These are phyloP conservation scores for Paxillus rubicundulus DNA, from an alignment of 768 basidiomycete species.

Conservation along the genomic window DNA sequence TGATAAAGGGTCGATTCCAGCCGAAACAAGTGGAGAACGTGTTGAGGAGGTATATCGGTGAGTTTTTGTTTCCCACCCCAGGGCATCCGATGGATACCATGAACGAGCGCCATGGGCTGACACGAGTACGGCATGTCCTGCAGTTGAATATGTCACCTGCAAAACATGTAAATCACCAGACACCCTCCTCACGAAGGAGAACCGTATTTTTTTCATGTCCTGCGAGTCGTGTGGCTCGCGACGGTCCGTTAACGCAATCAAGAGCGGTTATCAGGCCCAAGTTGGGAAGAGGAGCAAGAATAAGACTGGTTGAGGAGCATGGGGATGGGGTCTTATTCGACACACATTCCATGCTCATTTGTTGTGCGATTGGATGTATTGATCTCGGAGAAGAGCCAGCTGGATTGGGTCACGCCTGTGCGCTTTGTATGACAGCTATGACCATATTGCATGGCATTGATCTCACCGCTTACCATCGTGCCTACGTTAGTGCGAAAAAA, in stretches of 20 bases:
- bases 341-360: background rate
- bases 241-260: conserved; percentile 93
- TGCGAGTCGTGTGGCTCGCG: conserved; percentile 89
- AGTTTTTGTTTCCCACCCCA: conserved; percentile 24
- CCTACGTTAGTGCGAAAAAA: too few species aligned
- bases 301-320: conserved; percentile 53
- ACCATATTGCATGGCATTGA: conserved; percentile 18
- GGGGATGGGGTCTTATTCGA: conserved; percentile 30
- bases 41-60: conserved; percentile 92
- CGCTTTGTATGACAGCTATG: conserved; percentile 10
- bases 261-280: conserved; percentile 98
- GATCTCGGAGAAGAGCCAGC: background rate
- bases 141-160: conserved; percentile 98
- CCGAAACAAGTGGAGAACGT: conserved; percentile 99
- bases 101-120: background rate
- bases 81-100: background rate
- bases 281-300: conserved; percentile 86
- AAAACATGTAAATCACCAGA: conserved; percentile 99
- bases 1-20: conserved; percentile 98
- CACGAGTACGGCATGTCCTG: background rate
- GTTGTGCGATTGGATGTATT: background rate
- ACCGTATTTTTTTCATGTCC: conserved; percentile 97
- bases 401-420: conserved; percentile 2
- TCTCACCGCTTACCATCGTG: too few species aligned
- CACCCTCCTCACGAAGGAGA: conserved; percentile 94